Evolutionary conservation across 2,329 filamentous ascomycete genomes (phyloP).

Genomic region (Dothiorella sarmentorum): DNA sequence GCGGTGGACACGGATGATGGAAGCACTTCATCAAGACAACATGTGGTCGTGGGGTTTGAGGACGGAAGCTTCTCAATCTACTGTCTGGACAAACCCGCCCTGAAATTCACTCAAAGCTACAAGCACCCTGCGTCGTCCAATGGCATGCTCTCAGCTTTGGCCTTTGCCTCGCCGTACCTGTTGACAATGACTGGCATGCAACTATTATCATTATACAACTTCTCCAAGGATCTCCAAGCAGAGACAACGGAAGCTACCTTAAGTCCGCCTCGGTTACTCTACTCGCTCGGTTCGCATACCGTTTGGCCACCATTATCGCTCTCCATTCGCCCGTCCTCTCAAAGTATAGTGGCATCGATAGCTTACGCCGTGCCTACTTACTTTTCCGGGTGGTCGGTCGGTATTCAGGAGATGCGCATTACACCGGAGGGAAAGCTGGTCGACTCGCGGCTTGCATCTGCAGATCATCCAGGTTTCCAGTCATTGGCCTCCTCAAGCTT

Average conservation of each 20-base stretch:
- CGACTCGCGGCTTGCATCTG: conserved; percentile 49
- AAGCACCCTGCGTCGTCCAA: conserved; percentile 60
- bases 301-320: conserved; percentile 74
- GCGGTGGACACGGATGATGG: conserved; percentile 54
- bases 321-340: conserved; percentile 68
- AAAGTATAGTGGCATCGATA: conserved; percentile 72
- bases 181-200: conserved; percentile 74
- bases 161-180: conserved; percentile 71
- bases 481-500: conserved; percentile 30
- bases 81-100: conserved; percentile 50
- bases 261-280: conserved; percentile 59
- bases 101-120: conserved; percentile 51
- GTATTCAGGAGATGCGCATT: conserved; percentile 86
- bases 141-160: conserved; percentile 66
- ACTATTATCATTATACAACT: conserved; percentile 71
- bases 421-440: conserved; percentile 46
- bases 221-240: conserved; percentile 39
- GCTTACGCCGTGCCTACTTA: conserved; percentile 79
- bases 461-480: conserved; percentile 48
- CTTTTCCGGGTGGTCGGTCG: conserved; percentile 79
- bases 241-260: conserved; percentile 20
- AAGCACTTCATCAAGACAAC: conserved; percentile 29
- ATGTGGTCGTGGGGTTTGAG: conserved; percentile 36
- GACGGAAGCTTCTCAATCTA: conserved; percentile 61
- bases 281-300: conserved; percentile 76